Base-by-base conservation (phyloP, 306 rosid species). In the Trifolium pratense region DNA sequence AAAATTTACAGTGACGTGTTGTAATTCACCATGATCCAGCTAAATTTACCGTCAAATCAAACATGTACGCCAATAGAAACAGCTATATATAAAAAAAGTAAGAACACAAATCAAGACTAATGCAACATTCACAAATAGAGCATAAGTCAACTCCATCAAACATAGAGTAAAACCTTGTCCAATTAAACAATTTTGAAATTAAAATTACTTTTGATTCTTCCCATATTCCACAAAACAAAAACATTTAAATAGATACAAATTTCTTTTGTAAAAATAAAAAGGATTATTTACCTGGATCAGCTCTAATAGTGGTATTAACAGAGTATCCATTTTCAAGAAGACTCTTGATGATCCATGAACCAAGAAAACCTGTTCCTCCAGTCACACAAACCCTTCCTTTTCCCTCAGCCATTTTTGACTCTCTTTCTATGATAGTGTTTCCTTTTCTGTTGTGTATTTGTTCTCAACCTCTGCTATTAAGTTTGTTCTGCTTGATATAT, bases 331-430 rank as follows among this genome's bases (percentile, higher is more conserved):
- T 80, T 18, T 80, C 65, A 49, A 87, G 91, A 29, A 87, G 86
- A 57, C 77, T 85, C 68, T 68, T 69, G 55, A 87, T 66, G 23
- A 85, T 71, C 91, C 91, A 87, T 55, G 91, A 87, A 17, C 79
- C 89, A 37, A 85, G 13, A 20, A 63, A 87, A 29, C 91, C 87
- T 5, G 89, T 80, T 4, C 91, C 91, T 37, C 91, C 89, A 0
- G 90, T 86, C 2, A 84, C 90, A 77, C 90, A 84, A 0, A 86
- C 88, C 7, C 71, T 66, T 1, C 89, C 91, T 67, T 72, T 74
- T 1, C 68, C 46, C 13, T 78, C 81, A 9, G 80, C 87, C 89
- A 84, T 84, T 20, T 32, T 67, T 14, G 1, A 32, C 18, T 9
- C 67, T 14, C 14, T 67, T 7, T 58, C 11, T 43, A 1, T 59